These are phyloP conservation scores for Somion occarium DNA, from an alignment of 1,284 basidiomycete genomes.

Conservation along the genomic window DNA sequence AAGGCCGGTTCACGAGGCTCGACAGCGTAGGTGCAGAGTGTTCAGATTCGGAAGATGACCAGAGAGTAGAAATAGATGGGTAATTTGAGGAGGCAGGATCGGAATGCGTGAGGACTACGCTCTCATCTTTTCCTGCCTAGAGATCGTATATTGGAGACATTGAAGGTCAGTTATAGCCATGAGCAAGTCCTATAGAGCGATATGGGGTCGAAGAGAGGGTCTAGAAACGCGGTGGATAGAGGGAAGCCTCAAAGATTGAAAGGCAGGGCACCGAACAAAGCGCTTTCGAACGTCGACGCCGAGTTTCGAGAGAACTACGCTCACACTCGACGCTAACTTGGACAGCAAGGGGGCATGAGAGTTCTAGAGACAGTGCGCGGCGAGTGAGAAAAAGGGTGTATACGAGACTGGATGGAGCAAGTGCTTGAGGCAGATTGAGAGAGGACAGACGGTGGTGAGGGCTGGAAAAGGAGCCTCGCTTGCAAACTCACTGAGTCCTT, in stretches of 20 bases:
- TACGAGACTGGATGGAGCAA: background rate
- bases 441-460: background rate
- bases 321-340: conserved; percentile 18
- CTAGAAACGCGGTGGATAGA: background rate
- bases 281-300: conserved; percentile 7
- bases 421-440: background rate
- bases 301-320: conserved; percentile 28
- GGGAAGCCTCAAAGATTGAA: background rate
- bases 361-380: background rate
- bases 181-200: too few species aligned
- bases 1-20: too few species aligned
- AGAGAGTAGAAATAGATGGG: background rate
- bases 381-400: background rate
- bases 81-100: conserved; percentile 3
- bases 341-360: background rate
- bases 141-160: background rate
- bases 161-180: too few species aligned
- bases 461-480: background rate
- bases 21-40: background rate
- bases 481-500: background rate
- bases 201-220: background rate
- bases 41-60: background rate
- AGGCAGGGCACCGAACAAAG: background rate
- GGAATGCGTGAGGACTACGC: conserved; percentile 15
- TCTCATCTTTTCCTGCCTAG: conserved; percentile 10